phyloP scores from a whole-genome alignment of 257 asterid genomes.

The Fraxinus excelsior region DNA sequence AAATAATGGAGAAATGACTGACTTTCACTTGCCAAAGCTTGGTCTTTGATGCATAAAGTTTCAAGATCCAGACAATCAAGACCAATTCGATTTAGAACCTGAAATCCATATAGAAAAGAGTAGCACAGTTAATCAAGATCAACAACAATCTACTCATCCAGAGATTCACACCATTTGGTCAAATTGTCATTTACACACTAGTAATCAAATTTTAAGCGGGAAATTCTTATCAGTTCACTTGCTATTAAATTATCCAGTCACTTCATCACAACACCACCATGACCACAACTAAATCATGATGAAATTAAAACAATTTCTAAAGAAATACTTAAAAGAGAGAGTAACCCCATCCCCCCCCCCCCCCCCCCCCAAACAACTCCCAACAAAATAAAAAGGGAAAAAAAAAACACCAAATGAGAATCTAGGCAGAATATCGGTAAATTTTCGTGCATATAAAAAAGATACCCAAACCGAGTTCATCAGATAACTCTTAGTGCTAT shows the following conservation, averaged over 20 bases:
- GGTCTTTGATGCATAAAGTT: slow-evolving; percentile 69
- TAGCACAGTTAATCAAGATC: background rate
- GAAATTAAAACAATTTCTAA: too few species aligned
- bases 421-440: too few species aligned
- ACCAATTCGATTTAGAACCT: slow-evolving; percentile 66
- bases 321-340: too few species aligned
- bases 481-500: background rate
- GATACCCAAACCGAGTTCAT: background rate
- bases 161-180: background rate
- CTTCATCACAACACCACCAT: background rate
- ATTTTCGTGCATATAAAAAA: background rate
- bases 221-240: too few species aligned
- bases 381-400: too few species aligned
- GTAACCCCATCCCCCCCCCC: too few species aligned
- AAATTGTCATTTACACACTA: too few species aligned
- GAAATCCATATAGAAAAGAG: slow-evolving; percentile 31
- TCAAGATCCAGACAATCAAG: slow-evolving; percentile 80
- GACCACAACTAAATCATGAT: background rate
- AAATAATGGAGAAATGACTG: slow-evolving; percentile 29
- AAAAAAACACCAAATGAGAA: too few species aligned
- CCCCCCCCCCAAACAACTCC: too few species aligned
- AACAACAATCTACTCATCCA: background rate
- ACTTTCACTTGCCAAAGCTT: slow-evolving; percentile 82
- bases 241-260: background rate
- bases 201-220: background rate